These are phyloP conservation scores for Aethionema arabicum DNA, from an alignment of 345 rosid species.

Conservation along the genomic window DNA sequence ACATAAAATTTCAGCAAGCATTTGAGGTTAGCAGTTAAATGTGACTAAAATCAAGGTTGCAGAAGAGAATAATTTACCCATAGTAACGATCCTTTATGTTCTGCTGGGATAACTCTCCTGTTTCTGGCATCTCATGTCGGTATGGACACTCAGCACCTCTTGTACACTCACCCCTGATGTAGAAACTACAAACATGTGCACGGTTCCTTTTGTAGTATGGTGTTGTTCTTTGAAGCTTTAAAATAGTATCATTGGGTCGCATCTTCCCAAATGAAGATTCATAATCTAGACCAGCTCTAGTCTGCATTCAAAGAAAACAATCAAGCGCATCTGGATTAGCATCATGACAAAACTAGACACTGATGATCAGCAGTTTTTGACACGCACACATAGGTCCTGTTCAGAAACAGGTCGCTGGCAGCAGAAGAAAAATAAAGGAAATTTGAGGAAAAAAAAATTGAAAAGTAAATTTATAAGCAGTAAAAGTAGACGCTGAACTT, in stretches of 20 bases:
- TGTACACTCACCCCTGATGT: conserved; percentile 87
- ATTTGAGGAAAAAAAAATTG: no score
- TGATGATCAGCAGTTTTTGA: neutral
- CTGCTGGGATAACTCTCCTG: conserved; percentile 95
- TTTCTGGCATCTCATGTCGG: conserved; percentile 93
- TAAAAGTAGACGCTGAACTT: no score
- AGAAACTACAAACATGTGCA: conserved; percentile 98
- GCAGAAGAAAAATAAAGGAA: no score
- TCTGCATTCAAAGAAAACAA: conserved; percentile 47
- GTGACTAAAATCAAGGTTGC: conserved; percentile 18
- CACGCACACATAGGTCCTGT: neutral
- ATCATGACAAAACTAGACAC: conserved; percentile 4
- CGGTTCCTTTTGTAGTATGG: conserved; percentile 90
- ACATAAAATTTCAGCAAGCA: conserved; percentile 3
- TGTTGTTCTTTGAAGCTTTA: conserved; percentile 91
- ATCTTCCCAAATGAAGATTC: conserved; percentile 93
- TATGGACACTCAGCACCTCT: conserved; percentile 97
- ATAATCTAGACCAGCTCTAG: conserved; percentile 94
- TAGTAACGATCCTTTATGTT: conserved; percentile 96
- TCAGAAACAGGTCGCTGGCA: no score
- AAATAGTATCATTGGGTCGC: conserved; percentile 78
- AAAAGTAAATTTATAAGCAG: no score
- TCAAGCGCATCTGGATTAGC: conserved; percentile 8
- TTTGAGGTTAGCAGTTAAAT: neutral
- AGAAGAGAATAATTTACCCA: conserved; percentile 54